Conservation (phyloP, 306 rosid species). For the Inga leiocalycina region DNA sequence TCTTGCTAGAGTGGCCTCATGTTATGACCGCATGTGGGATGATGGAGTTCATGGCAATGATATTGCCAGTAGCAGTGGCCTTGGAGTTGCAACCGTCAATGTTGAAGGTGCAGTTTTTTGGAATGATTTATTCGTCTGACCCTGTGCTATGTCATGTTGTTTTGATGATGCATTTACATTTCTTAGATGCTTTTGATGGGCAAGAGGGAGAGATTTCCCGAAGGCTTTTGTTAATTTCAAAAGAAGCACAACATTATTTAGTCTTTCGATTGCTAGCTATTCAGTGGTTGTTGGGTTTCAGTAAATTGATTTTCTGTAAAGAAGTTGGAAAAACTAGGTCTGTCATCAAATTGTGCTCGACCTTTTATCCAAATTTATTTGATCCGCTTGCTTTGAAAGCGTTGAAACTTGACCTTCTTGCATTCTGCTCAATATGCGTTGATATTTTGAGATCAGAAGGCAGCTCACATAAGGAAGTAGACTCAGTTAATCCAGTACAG, state of each 20-base stretch:
- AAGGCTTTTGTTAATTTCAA: constrained; percentile 67
- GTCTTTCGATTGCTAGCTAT: constrained; percentile 83
- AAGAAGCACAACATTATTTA: constrained; percentile 70
- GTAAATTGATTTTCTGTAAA: constrained; percentile 49
- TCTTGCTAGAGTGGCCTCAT: constrained; percentile 88
- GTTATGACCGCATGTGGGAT: constrained; percentile 83
- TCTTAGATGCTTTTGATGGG: constrained; percentile 80
- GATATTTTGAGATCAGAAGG: constrained; percentile 41
- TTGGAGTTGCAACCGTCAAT: constrained; percentile 87
- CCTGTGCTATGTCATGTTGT: constrained; percentile 83
- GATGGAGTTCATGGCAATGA: constrained; percentile 78
- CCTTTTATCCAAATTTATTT: constrained; percentile 70
- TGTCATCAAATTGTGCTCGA: constrained; percentile 45
- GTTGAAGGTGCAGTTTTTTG: constrained; percentile 94
- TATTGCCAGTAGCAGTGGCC: constrained; percentile 70
- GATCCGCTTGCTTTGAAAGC: constrained; percentile 93
- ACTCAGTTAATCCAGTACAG: constrained; percentile 51
- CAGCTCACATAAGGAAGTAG: constrained; percentile 35
- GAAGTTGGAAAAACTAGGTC: constrained; percentile 44
- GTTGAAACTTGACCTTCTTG: constrained; percentile 88
- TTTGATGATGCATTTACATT: constrained; percentile 70
- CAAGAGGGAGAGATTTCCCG: constrained; percentile 71
- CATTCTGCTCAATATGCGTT: constrained; percentile 50
- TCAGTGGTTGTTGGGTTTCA: constrained; percentile 91
- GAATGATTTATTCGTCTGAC: constrained; percentile 79